A percentile compares a stretch with the other conserved stretches of the same genome.
Conservation (phyloP, 371 early-diverging fungal species). For the Actinomortierella wolfii region DNA sequence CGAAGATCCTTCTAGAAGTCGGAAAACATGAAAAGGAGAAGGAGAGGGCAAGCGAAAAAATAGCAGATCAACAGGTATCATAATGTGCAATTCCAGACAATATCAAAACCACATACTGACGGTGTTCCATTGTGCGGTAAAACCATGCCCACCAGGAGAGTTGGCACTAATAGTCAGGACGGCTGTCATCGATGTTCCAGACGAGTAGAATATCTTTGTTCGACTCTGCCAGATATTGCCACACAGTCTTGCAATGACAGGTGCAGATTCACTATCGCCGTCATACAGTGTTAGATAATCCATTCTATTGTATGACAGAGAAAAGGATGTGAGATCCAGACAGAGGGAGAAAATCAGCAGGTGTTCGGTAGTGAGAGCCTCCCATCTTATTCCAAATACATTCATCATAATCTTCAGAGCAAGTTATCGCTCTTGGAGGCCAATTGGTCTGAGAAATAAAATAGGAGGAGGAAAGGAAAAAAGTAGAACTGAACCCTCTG, state of each 20-base stretch:
- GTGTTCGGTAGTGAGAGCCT: too few species aligned
- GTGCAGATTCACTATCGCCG: constrained; percentile 23
- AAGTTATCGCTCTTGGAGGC: too few species aligned
- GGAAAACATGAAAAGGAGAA: too few species aligned
- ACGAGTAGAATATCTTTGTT: constrained; percentile 27
- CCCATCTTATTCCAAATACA: not conserved
- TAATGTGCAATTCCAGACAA: too few species aligned
- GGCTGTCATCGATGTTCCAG: constrained; percentile 33
- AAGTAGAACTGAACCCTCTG: not conserved
- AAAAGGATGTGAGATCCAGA: not conserved
- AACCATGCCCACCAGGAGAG: constrained; percentile 31
- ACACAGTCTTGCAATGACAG: constrained; percentile 28
- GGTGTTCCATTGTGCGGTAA: constrained; percentile 28
- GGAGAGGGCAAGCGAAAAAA: not conserved
- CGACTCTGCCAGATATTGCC: constrained; percentile 22
- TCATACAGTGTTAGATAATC: constrained; percentile 45
- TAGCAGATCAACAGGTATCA: not conserved
- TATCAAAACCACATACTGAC: constrained; percentile 18
- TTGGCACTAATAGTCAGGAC: constrained; percentile 26
- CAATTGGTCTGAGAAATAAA: too few species aligned
- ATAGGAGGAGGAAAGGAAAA: not conserved
- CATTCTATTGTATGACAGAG: constrained; percentile 7
- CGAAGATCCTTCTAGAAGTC: not conserved
- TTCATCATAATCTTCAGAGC: too few species aligned
- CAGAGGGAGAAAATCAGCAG: not conserved